These are phyloP conservation scores for Plectosphaerella plurivora DNA, from an alignment of 2,329 filamentous ascomycete species.

Conservation along the genomic window DNA sequence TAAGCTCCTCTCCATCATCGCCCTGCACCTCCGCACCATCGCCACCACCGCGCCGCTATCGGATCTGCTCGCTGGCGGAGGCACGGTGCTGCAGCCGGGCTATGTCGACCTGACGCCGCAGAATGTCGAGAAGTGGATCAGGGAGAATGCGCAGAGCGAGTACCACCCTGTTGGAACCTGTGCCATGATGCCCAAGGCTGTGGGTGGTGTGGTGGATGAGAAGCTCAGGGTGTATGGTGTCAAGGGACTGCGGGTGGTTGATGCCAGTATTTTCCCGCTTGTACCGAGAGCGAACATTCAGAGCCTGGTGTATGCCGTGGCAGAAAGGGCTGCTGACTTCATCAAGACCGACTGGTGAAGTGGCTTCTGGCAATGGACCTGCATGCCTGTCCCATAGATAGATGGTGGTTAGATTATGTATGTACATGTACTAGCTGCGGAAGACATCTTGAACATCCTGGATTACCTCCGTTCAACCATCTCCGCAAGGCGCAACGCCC, in stretches of 20 bases:
- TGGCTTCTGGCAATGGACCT: too few species aligned
- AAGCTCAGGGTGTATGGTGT: constrained; percentile 23
- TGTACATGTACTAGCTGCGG: too few species aligned
- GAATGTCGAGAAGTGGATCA: constrained; percentile 5
- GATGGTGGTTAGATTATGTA: too few species aligned
- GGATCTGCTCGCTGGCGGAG: constrained; percentile 5
- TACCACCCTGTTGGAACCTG: constrained; percentile 10
- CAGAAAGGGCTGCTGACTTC: constrained; percentile 18
- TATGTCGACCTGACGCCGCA: constrained; percentile 4
- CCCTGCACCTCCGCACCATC: constrained; percentile 5
- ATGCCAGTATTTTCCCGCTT: constrained; percentile 25
- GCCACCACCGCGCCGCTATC: constrained; percentile 5
- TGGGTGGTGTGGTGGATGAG: constrained; percentile 25
- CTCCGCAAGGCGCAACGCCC: too few species aligned
- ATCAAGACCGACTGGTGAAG: constrained; percentile 1
- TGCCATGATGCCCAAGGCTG: constrained; percentile 8
- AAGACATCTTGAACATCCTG: too few species aligned
- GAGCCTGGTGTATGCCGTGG: constrained; percentile 29
- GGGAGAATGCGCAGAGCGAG: constrained; percentile 6
- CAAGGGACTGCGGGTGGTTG: constrained; percentile 17
- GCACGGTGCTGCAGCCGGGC: constrained; percentile 6
- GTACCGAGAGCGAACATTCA: constrained; percentile 24
- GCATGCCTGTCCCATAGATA: too few species aligned
- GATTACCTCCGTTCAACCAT: too few species aligned
- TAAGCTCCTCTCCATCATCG: constrained; percentile 3